These are phyloP conservation scores for Phylloporus sp. DNA, from an alignment of 768 basidiomycete genomes.

Conservation along the genomic window DNA sequence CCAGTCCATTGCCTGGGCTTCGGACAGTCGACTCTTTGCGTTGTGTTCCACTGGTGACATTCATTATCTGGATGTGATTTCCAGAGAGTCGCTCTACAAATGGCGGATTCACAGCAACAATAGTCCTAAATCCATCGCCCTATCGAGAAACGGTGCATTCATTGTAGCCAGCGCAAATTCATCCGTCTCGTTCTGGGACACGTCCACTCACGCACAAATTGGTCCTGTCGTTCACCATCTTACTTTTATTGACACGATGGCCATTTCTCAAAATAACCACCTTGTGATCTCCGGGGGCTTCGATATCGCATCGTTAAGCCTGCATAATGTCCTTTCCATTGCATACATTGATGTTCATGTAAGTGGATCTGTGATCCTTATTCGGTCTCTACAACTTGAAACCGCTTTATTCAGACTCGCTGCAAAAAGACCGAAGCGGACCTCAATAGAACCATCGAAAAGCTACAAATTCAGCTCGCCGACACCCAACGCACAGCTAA, in stretches of 20 bases:
- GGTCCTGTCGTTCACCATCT: not conserved
- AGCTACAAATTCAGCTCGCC: no score
- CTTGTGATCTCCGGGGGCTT: not conserved
- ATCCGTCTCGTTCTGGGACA: slow-evolving; percentile 10
- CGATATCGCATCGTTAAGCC: not conserved
- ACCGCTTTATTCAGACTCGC: no score
- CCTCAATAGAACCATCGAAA: no score
- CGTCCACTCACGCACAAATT: not conserved
- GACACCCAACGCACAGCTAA: no score
- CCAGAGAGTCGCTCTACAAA: not conserved
- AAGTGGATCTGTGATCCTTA: not conserved
- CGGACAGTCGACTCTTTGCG: not conserved
- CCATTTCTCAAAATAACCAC: not conserved
- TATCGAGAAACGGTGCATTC: not conserved
- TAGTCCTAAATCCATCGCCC: not conserved
- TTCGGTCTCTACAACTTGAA: no score
- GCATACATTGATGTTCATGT: not conserved
- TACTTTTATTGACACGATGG: not conserved
- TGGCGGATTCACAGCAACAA: not conserved
- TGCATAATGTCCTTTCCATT: not conserved
- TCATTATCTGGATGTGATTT: not conserved
- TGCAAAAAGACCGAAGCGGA: no score
- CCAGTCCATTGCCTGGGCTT: no score
- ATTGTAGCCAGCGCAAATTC: not conserved
- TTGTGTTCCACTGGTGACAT: not conserved